Conservation (phyloP, 257 asterid genomes). For the Jacaranda mimosifolia region DNA sequence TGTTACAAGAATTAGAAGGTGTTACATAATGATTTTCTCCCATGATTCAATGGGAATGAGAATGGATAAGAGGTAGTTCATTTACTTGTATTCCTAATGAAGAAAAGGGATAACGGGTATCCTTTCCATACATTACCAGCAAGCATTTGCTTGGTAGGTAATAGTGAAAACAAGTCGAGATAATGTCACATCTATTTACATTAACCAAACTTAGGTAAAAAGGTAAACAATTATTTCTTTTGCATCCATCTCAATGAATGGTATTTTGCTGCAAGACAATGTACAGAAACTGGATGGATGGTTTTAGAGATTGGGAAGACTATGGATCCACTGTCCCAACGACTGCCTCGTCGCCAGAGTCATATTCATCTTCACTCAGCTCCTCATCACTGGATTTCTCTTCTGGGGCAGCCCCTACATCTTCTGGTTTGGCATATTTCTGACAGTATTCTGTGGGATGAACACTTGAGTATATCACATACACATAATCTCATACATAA, state of each 20-base stretch:
- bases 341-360: constrained; percentile 75
- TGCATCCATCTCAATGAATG: constrained; percentile 57
- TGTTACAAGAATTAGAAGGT: no score
- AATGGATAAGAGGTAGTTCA: no score
- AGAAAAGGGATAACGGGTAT: neutral
- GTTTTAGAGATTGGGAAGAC: constrained; percentile 8
- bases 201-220: constrained; percentile 3
- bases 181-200: constrained; percentile 52
- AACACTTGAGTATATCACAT: neutral
- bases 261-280: constrained; percentile 43
- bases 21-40: no score
- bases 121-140: neutral
- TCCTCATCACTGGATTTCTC: constrained; percentile 89
- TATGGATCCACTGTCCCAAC: constrained; percentile 83
- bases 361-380: constrained; percentile 77
- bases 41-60: no score
- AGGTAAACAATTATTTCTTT: constrained; percentile 33
- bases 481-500: neutral
- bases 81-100: neutral
- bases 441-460: constrained; percentile 74
- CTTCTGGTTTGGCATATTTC: constrained; percentile 93
- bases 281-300: constrained; percentile 44
- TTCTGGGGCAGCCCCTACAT: constrained; percentile 69
- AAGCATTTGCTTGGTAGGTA: neutral
- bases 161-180: constrained; percentile 13